Evolutionary conservation across 441 rosid species (phyloP).

Genomic region (Lepidium campestre): DNA sequence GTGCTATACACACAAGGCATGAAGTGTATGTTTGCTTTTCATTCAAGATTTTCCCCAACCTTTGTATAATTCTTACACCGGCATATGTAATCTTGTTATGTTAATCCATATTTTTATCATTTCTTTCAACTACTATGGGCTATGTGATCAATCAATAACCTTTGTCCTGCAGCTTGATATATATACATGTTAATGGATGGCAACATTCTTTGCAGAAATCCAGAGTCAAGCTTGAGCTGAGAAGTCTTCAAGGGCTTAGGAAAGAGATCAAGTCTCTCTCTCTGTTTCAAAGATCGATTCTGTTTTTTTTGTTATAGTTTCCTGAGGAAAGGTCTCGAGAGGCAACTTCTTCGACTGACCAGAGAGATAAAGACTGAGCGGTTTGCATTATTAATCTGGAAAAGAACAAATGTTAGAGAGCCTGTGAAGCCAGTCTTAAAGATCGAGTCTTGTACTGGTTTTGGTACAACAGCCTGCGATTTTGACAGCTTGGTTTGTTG

Average conservation of each 20-base stretch:
- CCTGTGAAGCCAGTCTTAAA: background rate
- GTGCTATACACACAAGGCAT: slow-evolving; percentile 18
- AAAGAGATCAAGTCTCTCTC: background rate
- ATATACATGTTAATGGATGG: background rate
- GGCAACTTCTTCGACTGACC: background rate
- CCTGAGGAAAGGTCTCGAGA: background rate
- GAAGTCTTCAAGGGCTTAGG: background rate
- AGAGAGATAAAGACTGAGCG: background rate
- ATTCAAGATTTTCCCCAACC: slow-evolving; percentile 4
- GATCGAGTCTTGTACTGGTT: background rate
- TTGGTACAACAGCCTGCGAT: background rate
- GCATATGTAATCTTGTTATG: slow-evolving; percentile 11
- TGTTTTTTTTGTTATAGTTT: background rate
- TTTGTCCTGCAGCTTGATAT: background rate
- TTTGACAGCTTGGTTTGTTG: background rate
- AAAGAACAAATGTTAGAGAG: slow-evolving; percentile 4
- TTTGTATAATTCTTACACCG: slow-evolving; percentile 17
- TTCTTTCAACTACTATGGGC: background rate
- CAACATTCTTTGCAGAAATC: slow-evolving; percentile 22
- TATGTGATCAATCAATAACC: background rate
- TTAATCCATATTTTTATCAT: background rate
- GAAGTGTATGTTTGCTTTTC: slow-evolving; percentile 28
- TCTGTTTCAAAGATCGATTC: background rate
- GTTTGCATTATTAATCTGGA: background rate
- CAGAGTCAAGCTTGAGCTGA: slow-evolving; percentile 15